Conservation (phyloP, 192 early-diverging fungal species). For the Dissophora globulifera region DNA sequence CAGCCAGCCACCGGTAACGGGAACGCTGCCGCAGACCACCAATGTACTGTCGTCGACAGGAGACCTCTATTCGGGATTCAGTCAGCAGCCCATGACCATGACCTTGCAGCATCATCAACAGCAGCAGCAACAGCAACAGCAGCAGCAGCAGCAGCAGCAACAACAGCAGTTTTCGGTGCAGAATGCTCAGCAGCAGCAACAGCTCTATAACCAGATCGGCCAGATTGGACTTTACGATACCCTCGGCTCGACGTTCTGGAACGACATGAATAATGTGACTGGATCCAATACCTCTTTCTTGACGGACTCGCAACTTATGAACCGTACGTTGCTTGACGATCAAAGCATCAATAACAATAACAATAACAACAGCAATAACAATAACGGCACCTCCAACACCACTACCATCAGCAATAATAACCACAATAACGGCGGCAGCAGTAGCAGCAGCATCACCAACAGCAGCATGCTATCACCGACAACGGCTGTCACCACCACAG, state of each 20-base stretch:
- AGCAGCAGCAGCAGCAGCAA: slow-evolving; percentile 26
- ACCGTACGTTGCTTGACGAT: background rate
- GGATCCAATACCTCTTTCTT: slow-evolving; percentile 27
- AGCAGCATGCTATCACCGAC: background rate
- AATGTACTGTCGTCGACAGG: slow-evolving; percentile 14
- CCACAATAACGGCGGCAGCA: no score
- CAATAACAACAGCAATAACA: slow-evolving; percentile 2
- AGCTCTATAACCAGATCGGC: slow-evolving; percentile 38
- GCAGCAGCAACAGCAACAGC: slow-evolving; percentile 8
- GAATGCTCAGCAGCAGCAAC: slow-evolving; percentile 30
- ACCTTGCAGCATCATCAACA: slow-evolving; percentile 20
- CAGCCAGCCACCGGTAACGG: slow-evolving; percentile 20
- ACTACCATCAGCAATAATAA: no score
- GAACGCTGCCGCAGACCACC: slow-evolving; percentile 6
- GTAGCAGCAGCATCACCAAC: slow-evolving; percentile 1
- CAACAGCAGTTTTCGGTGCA: slow-evolving; percentile 10
- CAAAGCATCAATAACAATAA: slow-evolving; percentile 1
- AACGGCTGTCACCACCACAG: background rate
- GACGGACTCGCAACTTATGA: slow-evolving; percentile 22
- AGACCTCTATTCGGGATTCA: slow-evolving; percentile 15
- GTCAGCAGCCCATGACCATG: slow-evolving; percentile 32
- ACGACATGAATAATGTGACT: slow-evolving; percentile 16
- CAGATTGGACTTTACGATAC: slow-evolving; percentile 41
- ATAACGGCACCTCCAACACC: no score
- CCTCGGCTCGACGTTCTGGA: slow-evolving; percentile 36